These are phyloP conservation scores for Zymoseptoria passerinii DNA, from an alignment of 2,329 filamentous ascomycete genomes.

Conservation along the genomic window DNA sequence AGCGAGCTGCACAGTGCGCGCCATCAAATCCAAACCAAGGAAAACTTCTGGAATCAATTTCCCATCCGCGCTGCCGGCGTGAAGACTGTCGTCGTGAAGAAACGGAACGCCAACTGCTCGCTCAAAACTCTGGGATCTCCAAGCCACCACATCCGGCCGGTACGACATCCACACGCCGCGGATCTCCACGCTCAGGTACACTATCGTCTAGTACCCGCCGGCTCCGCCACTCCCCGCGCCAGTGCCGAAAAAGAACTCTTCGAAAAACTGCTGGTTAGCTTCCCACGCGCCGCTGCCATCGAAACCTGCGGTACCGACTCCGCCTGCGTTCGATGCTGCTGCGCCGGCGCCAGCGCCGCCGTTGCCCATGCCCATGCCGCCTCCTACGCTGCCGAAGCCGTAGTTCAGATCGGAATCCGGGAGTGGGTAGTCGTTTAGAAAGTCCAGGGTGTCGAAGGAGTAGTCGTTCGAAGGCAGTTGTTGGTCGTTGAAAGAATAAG, in stretches of 20 bases:
- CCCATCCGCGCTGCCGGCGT: background rate
- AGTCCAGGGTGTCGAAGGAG: constrained; percentile 44
- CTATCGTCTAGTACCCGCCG: background rate
- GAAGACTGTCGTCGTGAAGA: background rate
- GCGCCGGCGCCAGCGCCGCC: constrained; percentile 29
- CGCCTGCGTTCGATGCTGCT: constrained; percentile 14
- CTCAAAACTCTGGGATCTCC: background rate
- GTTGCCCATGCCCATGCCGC: constrained; percentile 41
- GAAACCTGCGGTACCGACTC: constrained; percentile 19
- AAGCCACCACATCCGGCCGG: background rate
- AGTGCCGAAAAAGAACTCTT: constrained; percentile 64
- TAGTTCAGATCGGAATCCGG: constrained; percentile 14
- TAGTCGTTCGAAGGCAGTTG: constrained; percentile 10
- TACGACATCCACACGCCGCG: background rate
- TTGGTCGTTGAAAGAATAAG: constrained; percentile 4
- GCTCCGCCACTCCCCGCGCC: constrained; percentile 11
- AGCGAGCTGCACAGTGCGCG: background rate
- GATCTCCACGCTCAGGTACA: background rate
- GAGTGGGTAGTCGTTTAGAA: constrained; percentile 44
- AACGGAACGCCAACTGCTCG: background rate
- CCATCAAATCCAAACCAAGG: background rate
- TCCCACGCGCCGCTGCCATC: constrained; percentile 45
- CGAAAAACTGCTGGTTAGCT: constrained; percentile 48
- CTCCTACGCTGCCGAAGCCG: constrained; percentile 11
- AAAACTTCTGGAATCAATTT: background rate